These are phyloP conservation scores for Calonectria fujianensis DNA, from an alignment of 2,329 filamentous ascomycete genomes.

Conservation along the genomic window DNA sequence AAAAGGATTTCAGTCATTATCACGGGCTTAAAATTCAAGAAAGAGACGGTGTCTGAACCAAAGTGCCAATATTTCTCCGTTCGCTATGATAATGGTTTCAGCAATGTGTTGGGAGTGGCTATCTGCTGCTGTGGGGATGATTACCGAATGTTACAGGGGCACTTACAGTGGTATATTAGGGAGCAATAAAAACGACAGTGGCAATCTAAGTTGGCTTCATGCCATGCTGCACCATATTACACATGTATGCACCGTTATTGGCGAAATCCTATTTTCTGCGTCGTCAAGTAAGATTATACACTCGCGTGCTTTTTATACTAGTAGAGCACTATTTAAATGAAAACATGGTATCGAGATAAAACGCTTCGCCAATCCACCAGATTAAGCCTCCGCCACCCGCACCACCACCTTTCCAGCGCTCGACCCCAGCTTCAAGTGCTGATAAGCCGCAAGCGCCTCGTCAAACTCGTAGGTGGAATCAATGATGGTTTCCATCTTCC, in stretches of 20 bases:
- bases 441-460: constrained; percentile 73
- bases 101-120: background rate
- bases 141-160: background rate
- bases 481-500: constrained; percentile 73
- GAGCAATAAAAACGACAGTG: background rate
- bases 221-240: background rate
- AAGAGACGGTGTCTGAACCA: background rate
- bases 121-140: background rate
- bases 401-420: constrained; percentile 76
- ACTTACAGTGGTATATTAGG: background rate
- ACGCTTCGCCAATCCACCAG: background rate
- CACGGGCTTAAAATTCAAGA: background rate
- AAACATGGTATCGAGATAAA: background rate
- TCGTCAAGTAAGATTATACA: background rate
- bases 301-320: background rate
- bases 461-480: constrained; percentile 74
- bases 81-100: background rate
- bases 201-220: background rate
- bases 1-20: too few relatives aligned
- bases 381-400: constrained; percentile 35
- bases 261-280: background rate
- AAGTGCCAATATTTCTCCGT: background rate
- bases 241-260: background rate
- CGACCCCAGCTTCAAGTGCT: constrained; percentile 74
- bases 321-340: background rate